Base-by-base conservation (phyloP, 106 monocot species). In the Phalaenopsis equestris region DNA sequence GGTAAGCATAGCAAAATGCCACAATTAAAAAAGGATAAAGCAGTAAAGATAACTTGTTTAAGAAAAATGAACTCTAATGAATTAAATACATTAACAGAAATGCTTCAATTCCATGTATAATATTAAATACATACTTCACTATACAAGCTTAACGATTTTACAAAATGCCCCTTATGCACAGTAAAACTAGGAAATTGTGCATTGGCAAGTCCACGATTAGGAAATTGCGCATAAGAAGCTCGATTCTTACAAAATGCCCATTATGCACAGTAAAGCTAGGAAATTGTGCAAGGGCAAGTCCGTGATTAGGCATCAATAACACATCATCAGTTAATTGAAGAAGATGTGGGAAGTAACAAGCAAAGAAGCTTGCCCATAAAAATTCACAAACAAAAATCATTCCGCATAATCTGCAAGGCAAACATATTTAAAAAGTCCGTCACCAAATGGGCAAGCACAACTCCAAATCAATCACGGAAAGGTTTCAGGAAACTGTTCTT, bases 401-500 rank as follows among this genome's bases (percentile, higher is more conserved):
- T 45, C 43, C 43, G 67, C 67, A 67, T n/a, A 3, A 67, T 23
- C 67, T 67, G 16, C 67, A 67, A 8, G 19, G 4, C 24, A 67
- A 30, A 45, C 43, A 23, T 3, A 30, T 23, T 67, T 23, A 67
- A 23, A 5, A 4, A 24, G 67, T 1, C 8, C 5, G 9, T 57
- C 14, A 12, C 17, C 57, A 8, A 16, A 57, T 57, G 43, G 1
- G 8, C 43, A 45, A 67, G 17, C 23, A 19, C 8, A 55, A 17
- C 36, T 38, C 42, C 15, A 78, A 19, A 14, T 23, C 4, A 4
- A 19, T n/a, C 16, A 23, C 15, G 21, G n/a, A n/a, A 45, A 39
- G 82, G 41, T 72, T 56, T 89, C 81, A 94, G 39, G 91, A 91
- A 79, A 94, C 91, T 45, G 94, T 94, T 75, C 90, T 84, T 12